A percentile compares a stretch with the other conserved stretches of the same genome.
These are phyloP conservation scores for Alternaria incomplexa DNA, from an alignment of 2,329 filamentous ascomycete genomes.

Conservation along the genomic window DNA sequence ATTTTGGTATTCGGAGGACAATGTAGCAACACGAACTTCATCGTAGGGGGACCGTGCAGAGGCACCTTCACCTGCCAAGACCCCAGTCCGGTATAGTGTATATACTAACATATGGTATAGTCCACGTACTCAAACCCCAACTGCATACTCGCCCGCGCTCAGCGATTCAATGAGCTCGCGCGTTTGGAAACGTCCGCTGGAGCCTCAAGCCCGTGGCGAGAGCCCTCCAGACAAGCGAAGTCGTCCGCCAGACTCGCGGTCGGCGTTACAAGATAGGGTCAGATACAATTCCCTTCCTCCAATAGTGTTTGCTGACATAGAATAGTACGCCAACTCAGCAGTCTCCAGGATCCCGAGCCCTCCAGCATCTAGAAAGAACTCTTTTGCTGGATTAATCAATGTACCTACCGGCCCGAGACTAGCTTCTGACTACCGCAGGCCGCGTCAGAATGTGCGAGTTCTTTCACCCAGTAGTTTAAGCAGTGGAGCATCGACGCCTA, in stretches of 20 bases:
- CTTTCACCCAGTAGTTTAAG: constrained; percentile 13
- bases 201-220: constrained; percentile 17
- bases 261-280: constrained; percentile 9
- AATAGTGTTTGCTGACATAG: not conserved
- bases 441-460: not conserved
- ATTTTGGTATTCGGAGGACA: not conserved
- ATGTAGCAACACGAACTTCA: not conserved
- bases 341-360: constrained; percentile 1
- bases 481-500: constrained; percentile 28
- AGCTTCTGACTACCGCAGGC: constrained; percentile 17
- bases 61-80: not conserved
- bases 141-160: not conserved
- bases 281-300: not conserved
- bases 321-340: constrained; percentile 14
- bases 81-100: not conserved
- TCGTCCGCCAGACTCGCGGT: not conserved
- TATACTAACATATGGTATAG: not conserved
- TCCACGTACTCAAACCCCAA: not conserved
- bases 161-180: constrained; percentile 13
- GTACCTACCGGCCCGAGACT: constrained; percentile 2
- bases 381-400: constrained; percentile 8
- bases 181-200: constrained; percentile 17
- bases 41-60: not conserved
- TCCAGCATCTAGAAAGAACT: constrained; percentile 18
- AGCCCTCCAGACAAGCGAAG: constrained; percentile 29